Evolutionary conservation across 2,329 filamentous ascomycete species (phyloP).

Genomic region (Gaeumannomyces sp.): DNA sequence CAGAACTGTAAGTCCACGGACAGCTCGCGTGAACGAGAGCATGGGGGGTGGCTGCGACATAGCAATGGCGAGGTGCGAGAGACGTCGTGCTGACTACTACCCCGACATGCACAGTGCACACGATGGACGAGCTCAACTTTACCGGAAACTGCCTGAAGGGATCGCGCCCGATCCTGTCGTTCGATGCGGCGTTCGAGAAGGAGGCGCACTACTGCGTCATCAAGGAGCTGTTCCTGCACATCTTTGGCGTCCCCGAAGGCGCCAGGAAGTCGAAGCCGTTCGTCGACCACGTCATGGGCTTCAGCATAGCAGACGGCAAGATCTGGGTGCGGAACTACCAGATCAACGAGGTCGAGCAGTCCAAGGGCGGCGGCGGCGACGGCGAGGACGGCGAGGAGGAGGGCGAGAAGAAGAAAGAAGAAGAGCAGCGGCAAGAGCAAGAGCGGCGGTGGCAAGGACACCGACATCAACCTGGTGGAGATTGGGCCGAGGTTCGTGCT

Average conservation of each 20-base stretch:
- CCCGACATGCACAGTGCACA: slow-evolving; percentile 57
- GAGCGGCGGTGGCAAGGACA: slow-evolving; percentile 43
- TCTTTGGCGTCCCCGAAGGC: slow-evolving; percentile 85
- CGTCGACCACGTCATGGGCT: slow-evolving; percentile 88
- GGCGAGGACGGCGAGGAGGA: slow-evolving; percentile 38
- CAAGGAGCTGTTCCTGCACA: slow-evolving; percentile 83
- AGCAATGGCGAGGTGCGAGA: background rate
- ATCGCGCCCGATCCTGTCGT: slow-evolving; percentile 82
- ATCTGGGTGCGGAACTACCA: slow-evolving; percentile 97
- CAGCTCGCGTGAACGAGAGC: slow-evolving; percentile 13
- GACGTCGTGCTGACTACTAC: background rate
- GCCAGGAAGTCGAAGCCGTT: slow-evolving; percentile 92
- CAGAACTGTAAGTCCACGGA: slow-evolving; percentile 33
- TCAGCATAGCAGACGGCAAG: slow-evolving; percentile 86
- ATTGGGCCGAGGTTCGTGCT: slow-evolving; percentile 91
- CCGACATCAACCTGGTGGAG: slow-evolving; percentile 79
- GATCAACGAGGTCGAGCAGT: slow-evolving; percentile 73
- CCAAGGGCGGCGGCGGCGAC: slow-evolving; percentile 35
- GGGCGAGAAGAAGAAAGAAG: slow-evolving; percentile 20
- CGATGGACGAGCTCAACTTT: slow-evolving; percentile 95
- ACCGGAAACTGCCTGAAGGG: slow-evolving; percentile 96
- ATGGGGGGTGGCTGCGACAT: background rate
- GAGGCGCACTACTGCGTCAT: slow-evolving; percentile 75
- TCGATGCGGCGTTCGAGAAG: slow-evolving; percentile 79
- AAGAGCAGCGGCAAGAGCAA: slow-evolving; percentile 30